Percentiles rank a stretch among this genome's conserved stretches.
Conservation (phyloP, 345 rosid genomes). For the thale cress (Arabidopsis thaliana) region DNA sequence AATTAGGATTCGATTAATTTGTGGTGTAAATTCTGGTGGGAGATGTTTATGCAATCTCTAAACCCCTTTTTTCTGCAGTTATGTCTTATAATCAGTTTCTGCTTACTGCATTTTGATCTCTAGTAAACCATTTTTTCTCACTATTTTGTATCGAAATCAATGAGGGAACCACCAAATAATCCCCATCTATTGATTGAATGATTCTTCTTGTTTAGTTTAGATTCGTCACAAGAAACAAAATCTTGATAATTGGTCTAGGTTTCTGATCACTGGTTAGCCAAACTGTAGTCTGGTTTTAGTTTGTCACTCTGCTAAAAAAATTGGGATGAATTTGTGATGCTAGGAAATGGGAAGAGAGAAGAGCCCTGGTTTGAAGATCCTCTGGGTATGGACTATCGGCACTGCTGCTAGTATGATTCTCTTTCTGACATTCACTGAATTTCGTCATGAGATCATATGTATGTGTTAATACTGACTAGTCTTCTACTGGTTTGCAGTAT, state of each 20-base stretch:
- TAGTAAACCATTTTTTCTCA: not conserved
- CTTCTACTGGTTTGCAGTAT: constrained; percentile 48
- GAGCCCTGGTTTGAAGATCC: constrained; percentile 81
- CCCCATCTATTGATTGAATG: not conserved
- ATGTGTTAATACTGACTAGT: not conserved
- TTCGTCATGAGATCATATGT: constrained; percentile 7
- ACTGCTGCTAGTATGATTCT: constrained; percentile 66
- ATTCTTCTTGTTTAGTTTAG: constrained; percentile 3
- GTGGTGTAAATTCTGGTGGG: not conserved
- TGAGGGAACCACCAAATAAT: constrained; percentile 8
- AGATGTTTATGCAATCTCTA: not conserved
- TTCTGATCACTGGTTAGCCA: constrained; percentile 20
- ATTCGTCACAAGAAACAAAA: not conserved
- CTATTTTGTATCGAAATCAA: not conserved
- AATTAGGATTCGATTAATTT: not conserved
- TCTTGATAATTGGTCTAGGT: not conserved
- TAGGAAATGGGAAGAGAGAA: constrained; percentile 61
- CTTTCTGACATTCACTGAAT: constrained; percentile 7
- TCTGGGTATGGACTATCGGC: constrained; percentile 87
- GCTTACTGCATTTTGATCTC: constrained; percentile 11
- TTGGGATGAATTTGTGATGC: constrained; percentile 18
- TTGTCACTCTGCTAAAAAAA: not conserved
- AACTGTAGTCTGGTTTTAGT: not conserved
- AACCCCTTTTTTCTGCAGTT: not conserved
- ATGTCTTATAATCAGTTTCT: not conserved